Percentiles rank a stretch among this genome's conserved stretches.
Conservation (phyloP, 73 alveolate genomes). For the Paramecium primaurelia region DNA sequence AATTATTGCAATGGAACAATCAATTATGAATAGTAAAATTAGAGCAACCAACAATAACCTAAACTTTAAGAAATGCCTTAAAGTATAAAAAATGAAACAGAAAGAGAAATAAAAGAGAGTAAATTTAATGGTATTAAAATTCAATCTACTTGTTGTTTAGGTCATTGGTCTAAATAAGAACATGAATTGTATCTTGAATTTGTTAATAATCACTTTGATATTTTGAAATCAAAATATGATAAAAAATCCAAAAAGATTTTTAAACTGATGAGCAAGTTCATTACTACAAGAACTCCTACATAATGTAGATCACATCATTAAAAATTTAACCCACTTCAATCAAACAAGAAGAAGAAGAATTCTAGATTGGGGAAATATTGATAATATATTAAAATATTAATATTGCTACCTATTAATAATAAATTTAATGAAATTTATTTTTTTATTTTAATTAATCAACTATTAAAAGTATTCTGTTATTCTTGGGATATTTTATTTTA, state of each 20-base stretch:
- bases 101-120: neutral
- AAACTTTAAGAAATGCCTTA: neutral
- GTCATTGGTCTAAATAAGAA: constrained; percentile 37
- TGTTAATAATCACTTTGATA: neutral
- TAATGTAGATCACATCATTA: constrained; percentile 45
- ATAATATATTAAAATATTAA: neutral
- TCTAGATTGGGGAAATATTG: neutral
- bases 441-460: too few relatives aligned
- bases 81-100: neutral
- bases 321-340: neutral
- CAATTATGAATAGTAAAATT: neutral
- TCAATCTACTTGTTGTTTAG: neutral
- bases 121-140: neutral
- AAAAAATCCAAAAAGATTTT: constrained; percentile 16
- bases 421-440: too few relatives aligned
- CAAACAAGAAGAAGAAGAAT: neutral
- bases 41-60: neutral
- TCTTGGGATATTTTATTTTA: too few relatives aligned
- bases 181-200: constrained; percentile 28
- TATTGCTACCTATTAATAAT: neutral
- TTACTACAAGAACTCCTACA: neutral
- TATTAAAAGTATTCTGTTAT: too few relatives aligned
- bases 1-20: neutral
- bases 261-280: constrained; percentile 14
- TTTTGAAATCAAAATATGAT: constrained; percentile 10